A percentile compares a stretch with the other conserved stretches of the same genome.
Evolutionary conservation across 352 stramenopile genomes (phyloP).

Genomic region (Plasmopara muralis): DNA sequence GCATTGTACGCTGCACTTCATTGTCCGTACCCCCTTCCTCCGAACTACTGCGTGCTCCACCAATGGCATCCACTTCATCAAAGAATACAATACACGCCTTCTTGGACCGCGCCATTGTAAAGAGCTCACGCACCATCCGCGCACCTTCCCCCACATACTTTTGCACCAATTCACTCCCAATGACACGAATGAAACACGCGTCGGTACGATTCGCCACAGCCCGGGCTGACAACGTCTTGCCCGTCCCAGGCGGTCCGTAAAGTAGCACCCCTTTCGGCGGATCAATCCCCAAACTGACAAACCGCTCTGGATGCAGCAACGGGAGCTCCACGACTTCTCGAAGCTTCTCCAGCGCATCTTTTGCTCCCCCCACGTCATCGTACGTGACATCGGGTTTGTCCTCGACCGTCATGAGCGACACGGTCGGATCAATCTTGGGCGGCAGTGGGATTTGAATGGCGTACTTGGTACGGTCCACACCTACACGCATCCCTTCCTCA

Average conservation of each 20-base stretch:
- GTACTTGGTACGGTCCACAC: conserved; percentile 97
- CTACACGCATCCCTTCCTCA: conserved; percentile 99
- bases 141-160: conserved; percentile 99
- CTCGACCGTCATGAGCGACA: conserved; percentile 95
- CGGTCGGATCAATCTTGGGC: conserved; percentile 98
- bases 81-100: conserved; percentile 99
- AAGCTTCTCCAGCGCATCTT: conserved; percentile 98
- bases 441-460: conserved; percentile 97
- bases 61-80: conserved; percentile 99
- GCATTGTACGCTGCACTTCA: conserved; percentile 99
- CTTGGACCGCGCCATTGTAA: conserved; percentile 98
- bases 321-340: conserved; percentile 98
- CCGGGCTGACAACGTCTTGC: conserved; percentile 95
- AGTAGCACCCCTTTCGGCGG: conserved; percentile 98
- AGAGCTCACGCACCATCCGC: conserved; percentile 99
- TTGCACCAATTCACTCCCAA: conserved; percentile 98
- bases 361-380: conserved; percentile 98
- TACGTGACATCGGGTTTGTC: conserved; percentile 99
- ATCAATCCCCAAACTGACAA: conserved; percentile 98
- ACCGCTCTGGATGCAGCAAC: conserved; percentile 97
- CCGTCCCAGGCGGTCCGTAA: conserved; percentile 95
- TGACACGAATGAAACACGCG: conserved; percentile 99
- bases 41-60: conserved; percentile 80
- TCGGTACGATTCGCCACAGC: conserved; percentile 99
- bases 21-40: conserved; percentile 96